Evolutionary conservation across 1,284 basidiomycete genomes (phyloP).

Genomic region (Ceratobasidium sp.): DNA sequence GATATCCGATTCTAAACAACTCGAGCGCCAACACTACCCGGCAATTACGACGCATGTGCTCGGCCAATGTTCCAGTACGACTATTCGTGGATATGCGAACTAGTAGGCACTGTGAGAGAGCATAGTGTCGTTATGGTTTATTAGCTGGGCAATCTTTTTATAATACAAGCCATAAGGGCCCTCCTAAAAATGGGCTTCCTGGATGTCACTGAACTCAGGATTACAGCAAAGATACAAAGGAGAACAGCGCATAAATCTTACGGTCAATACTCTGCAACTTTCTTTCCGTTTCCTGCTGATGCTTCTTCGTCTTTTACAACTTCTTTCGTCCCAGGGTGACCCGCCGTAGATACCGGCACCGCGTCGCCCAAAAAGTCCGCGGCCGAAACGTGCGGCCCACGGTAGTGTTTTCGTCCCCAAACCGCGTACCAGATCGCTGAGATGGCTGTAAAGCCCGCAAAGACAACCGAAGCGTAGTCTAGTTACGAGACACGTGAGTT

Average conservation of each 20-base stretch:
- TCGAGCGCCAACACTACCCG: too few species aligned
- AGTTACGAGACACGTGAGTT: neutral
- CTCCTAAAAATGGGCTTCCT: too few species aligned
- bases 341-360: constrained; percentile 14
- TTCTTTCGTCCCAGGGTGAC: constrained; percentile 17
- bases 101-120: too few species aligned
- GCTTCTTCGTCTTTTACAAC: constrained; percentile 6
- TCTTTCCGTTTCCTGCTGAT: neutral
- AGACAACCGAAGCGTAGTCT: constrained; percentile 55
- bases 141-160: too few species aligned
- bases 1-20: too few species aligned
- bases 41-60: too few species aligned
- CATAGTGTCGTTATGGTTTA: too few species aligned
- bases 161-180: too few species aligned
- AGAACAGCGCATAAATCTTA: neutral
- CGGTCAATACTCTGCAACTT: constrained; percentile 7
- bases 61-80: too few species aligned
- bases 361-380: constrained; percentile 39
- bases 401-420: constrained; percentile 52
- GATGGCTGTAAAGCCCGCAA: constrained; percentile 54
- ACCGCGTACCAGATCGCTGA: constrained; percentile 54
- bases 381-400: constrained; percentile 49
- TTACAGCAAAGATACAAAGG: neutral
- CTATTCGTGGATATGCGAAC: too few species aligned
- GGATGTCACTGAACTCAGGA: too few species aligned